Evolutionary conservation across 73 alveolate species (phyloP).

Genomic region (Blepharisma japonicum): DNA sequence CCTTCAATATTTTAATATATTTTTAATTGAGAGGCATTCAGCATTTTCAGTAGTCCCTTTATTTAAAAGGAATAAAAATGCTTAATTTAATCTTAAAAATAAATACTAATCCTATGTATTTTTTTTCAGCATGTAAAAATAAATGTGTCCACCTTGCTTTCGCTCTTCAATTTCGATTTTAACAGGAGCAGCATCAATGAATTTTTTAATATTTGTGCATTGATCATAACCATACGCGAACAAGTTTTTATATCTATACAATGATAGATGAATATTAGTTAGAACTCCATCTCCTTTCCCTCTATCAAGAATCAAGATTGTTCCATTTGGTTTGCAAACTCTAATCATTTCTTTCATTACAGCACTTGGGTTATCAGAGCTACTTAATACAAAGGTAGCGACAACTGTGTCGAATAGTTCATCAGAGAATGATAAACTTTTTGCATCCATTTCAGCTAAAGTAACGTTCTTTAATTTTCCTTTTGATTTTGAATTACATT

Average conservation of each 20-base stretch:
- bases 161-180: not conserved
- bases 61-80: too few relatives aligned
- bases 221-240: not conserved
- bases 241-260: not conserved
- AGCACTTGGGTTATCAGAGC: not conserved
- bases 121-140: not conserved
- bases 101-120: not conserved
- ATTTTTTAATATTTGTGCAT: not conserved
- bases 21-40: too few relatives aligned
- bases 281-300: not conserved
- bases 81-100: too few relatives aligned
- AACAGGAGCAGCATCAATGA: not conserved
- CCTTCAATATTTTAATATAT: too few relatives aligned
- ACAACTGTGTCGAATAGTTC: slow-evolving; percentile 12
- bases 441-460: slow-evolving; percentile 6
- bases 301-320: slow-evolving; percentile 9
- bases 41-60: too few relatives aligned
- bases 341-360: not conserved
- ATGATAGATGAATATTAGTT: not conserved
- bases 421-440: not conserved
- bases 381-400: slow-evolving; percentile 19
- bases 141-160: not conserved
- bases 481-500: not conserved
- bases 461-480: not conserved
- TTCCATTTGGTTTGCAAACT: slow-evolving; percentile 6